These are phyloP conservation scores for Blastobotrys buckinghamii DNA, from an alignment of 1,139 yeast genomes.

Conservation along the genomic window DNA sequence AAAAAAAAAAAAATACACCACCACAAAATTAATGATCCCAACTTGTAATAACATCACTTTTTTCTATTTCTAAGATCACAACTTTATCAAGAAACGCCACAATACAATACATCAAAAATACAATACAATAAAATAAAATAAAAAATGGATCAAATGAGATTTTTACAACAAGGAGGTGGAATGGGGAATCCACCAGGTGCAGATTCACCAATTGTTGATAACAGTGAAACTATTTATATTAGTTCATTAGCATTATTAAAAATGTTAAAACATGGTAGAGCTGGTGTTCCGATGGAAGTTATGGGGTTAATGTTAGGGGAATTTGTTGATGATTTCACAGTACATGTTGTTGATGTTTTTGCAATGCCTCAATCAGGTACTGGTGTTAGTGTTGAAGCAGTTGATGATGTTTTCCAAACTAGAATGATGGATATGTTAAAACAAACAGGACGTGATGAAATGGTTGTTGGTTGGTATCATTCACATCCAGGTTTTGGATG, in stretches of 20 bases:
- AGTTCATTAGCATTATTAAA: constrained; percentile 91
- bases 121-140: no score
- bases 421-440: constrained; percentile 99
- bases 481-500: constrained; percentile 99
- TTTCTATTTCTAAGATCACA: no score
- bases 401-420: constrained; percentile 97
- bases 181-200: constrained; percentile 27
- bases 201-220: constrained; percentile 84
- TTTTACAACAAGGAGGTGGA: constrained; percentile 53
- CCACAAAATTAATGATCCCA: background rate
- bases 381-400: constrained; percentile 98
- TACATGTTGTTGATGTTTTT: constrained; percentile 94
- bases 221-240: constrained; percentile 92
- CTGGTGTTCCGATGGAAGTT: constrained; percentile 99
- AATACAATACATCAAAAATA: background rate
- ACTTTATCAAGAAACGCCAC: constrained; percentile 1
- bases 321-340: constrained; percentile 95
- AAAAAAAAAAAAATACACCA: background rate
- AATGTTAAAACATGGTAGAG: constrained; percentile 97
- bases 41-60: background rate
- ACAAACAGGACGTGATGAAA: constrained; percentile 97
- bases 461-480: constrained; percentile 99
- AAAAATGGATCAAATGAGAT: constrained; percentile 78
- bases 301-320: constrained; percentile 99
- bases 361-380: constrained; percentile 98